These are phyloP conservation scores for Parasitella parasitica DNA, from an alignment of 371 early-diverging fungal genomes.

Conservation along the genomic window DNA sequence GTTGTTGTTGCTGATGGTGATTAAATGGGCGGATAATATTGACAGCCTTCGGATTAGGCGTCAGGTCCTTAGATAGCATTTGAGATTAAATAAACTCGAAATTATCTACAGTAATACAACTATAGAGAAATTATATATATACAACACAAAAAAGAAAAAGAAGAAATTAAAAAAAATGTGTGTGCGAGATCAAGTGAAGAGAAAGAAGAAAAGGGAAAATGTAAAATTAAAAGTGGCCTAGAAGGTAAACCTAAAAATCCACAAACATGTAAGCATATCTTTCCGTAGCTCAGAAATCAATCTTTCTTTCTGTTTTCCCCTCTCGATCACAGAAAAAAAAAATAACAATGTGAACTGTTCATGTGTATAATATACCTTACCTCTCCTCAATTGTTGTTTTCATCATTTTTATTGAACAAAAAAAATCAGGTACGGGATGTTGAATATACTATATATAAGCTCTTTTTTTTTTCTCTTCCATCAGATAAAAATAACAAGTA, in stretches of 20 bases:
- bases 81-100: neutral
- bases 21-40: conserved; percentile 21
- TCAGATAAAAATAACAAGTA: neutral
- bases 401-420: neutral
- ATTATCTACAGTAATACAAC: neutral
- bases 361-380: neutral
- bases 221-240: neutral
- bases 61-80: conserved; percentile 22
- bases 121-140: neutral
- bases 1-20: neutral
- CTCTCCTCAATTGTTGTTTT: neutral
- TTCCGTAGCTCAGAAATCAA: neutral
- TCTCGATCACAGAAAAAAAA: neutral
- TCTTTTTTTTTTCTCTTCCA: neutral
- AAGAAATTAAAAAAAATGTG: too few species aligned
- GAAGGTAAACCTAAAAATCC: neutral
- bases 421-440: neutral
- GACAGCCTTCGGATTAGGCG: conserved; percentile 26
- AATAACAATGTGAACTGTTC: neutral
- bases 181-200: neutral
- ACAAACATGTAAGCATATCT: neutral
- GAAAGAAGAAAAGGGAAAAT: neutral
- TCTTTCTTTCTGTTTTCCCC: neutral
- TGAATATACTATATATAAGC: too few species aligned
- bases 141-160: too few species aligned